Evolutionary conservation across 306 rosid species (phyloP).

Genomic region (Cucurbita maxima): DNA sequence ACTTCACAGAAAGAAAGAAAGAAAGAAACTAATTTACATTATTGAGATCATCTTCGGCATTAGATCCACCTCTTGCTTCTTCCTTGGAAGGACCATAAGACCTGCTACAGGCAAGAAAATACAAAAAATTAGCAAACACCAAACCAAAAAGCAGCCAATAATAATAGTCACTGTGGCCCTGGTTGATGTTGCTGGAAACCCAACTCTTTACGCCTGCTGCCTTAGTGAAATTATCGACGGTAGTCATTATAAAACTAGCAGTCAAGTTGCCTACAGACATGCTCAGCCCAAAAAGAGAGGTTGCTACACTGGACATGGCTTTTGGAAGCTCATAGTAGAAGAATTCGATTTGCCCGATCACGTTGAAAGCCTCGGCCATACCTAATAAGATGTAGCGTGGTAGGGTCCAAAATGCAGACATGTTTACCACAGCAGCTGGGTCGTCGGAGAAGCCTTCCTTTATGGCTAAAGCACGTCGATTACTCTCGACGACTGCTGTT

Average conservation of each 20-base stretch:
- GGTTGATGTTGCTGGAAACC: constrained; percentile 34
- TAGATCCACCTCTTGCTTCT: not conserved
- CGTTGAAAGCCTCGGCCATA: constrained; percentile 7
- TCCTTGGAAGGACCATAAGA: constrained; percentile 17
- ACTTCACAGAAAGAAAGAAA: too few relatives aligned
- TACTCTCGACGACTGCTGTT: constrained; percentile 10
- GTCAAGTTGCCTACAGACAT: constrained; percentile 3
- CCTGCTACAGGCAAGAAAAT: constrained; percentile 5
- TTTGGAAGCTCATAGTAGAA: constrained; percentile 10
- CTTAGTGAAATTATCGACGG: constrained; percentile 11
- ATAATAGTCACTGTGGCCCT: constrained; percentile 21
- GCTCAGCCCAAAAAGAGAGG: not conserved
- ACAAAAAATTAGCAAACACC: constrained; percentile 1
- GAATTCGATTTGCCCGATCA: constrained; percentile 18
- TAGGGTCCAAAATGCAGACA: constrained; percentile 17
- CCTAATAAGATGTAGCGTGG: constrained; percentile 3
- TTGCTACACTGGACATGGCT: constrained; percentile 14
- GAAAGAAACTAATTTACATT: not conserved
- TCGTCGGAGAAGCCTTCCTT: constrained; percentile 11
- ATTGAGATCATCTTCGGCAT: not conserved
- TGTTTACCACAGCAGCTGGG: constrained; percentile 16
- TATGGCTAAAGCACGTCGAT: constrained; percentile 13
- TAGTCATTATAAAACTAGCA: constrained; percentile 5
- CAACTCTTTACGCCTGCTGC: constrained; percentile 30
- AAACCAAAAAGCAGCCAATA: constrained; percentile 12